Conservation (phyloP, 164 flowering plant species). For the Aristolochia fimbriata region DNA sequence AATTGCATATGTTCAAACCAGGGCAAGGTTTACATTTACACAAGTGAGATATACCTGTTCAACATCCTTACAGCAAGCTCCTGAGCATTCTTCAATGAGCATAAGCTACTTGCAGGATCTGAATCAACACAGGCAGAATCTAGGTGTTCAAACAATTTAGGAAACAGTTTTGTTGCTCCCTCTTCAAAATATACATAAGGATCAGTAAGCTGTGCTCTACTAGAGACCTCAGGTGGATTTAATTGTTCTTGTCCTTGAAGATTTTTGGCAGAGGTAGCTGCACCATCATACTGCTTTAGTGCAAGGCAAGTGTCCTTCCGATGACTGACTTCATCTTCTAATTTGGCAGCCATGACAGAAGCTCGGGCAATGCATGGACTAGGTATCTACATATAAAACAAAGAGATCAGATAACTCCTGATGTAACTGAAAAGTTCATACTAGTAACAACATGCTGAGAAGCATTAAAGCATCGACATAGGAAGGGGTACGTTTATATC, state of each 20-base stretch:
- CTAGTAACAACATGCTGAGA: no score
- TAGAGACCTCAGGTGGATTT: conserved; percentile 1
- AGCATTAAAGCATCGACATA: no score
- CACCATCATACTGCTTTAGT: conserved; percentile 3
- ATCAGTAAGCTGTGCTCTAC: neutral
- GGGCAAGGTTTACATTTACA: no score
- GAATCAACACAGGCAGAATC: conserved; percentile 26
- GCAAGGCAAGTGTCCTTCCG: conserved; percentile 17
- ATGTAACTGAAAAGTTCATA: no score
- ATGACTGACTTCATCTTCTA: conserved; percentile 43
- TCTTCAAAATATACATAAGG: neutral
- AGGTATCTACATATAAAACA: conserved; percentile 48
- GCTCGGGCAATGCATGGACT: conserved; percentile 56
- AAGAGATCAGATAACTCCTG: neutral
- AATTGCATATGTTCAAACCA: no score
- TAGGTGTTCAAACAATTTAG: conserved; percentile 34
- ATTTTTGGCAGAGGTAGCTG: conserved; percentile 4
- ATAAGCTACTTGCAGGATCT: conserved; percentile 18
- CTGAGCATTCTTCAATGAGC: conserved; percentile 33
- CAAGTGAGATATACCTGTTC: conserved; percentile 1
- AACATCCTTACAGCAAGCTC: conserved; percentile 33
- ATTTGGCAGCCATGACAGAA: conserved; percentile 53
- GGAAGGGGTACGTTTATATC: no score
- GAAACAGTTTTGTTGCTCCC: conserved; percentile 14
- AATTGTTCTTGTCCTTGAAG: conserved; percentile 2